Conservation (phyloP, 306 rosid genomes). For the Lathyrus oleraceus region DNA sequence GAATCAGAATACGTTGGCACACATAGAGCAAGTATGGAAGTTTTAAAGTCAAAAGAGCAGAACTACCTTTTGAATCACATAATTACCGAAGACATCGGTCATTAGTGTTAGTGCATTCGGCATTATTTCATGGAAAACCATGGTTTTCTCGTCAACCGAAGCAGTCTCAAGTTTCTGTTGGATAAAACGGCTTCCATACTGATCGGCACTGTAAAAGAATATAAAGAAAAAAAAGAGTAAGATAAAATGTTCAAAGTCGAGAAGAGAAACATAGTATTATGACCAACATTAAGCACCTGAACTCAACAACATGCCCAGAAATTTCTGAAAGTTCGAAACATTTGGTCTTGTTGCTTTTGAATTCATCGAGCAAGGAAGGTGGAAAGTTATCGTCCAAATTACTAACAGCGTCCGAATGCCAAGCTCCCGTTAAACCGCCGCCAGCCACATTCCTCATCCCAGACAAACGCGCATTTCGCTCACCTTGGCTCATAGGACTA, state of each 20-base stretch:
- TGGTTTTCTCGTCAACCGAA: conserved; percentile 72
- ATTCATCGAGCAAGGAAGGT: conserved; percentile 80
- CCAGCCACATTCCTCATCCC: conserved; percentile 67
- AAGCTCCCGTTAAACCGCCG: conserved; percentile 66
- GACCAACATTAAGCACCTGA: conserved; percentile 57
- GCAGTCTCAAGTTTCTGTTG: conserved; percentile 98
- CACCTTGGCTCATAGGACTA: conserved; percentile 85
- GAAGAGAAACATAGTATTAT: conserved; percentile 25
- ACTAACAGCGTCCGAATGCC: conserved; percentile 71
- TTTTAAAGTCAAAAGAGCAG: not conserved
- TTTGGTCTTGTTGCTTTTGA: conserved; percentile 82
- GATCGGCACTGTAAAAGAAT: conserved; percentile 71
- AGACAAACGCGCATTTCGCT: conserved; percentile 57
- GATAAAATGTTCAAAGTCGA: conserved; percentile 19
- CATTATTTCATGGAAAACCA: conserved; percentile 94
- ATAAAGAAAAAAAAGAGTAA: not conserved
- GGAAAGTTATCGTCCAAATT: conserved; percentile 69
- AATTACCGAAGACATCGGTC: conserved; percentile 98
- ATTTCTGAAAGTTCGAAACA: conserved; percentile 92
- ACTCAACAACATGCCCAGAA: conserved; percentile 63
- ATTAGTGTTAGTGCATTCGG: conserved; percentile 86
- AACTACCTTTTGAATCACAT: conserved; percentile 92
- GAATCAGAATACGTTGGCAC: conserved; percentile 31
- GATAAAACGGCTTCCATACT: conserved; percentile 93
- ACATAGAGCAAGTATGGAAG: not conserved